Conservation (phyloP, 2,329 filamentous ascomycete genomes). For the Aspergillus japonicus region DNA sequence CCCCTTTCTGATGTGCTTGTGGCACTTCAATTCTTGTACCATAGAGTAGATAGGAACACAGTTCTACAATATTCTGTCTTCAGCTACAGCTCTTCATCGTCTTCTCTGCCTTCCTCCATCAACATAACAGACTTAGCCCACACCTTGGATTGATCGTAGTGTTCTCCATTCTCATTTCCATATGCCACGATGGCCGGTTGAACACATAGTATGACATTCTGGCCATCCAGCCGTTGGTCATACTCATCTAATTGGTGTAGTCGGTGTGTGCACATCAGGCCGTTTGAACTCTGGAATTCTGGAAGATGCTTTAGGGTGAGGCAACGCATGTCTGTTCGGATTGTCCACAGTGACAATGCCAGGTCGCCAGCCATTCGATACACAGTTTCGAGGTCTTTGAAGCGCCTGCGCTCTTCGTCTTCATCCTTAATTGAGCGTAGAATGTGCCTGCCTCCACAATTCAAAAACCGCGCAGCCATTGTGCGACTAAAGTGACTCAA, state of each 20-base stretch:
- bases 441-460: neutral
- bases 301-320: neutral
- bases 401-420: neutral
- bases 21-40: constrained; percentile 3
- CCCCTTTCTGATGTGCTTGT: neutral
- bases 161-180: constrained; percentile 23
- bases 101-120: constrained; percentile 6
- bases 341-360: constrained; percentile 20
- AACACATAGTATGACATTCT: constrained; percentile 14
- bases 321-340: constrained; percentile 17
- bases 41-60: constrained; percentile 1
- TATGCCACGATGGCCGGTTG: constrained; percentile 26
- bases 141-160: constrained; percentile 21
- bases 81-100: neutral
- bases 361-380: constrained; percentile 14
- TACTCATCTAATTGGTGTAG: constrained; percentile 22
- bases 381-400: neutral
- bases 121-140: constrained; percentile 24
- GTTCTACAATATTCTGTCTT: neutral
- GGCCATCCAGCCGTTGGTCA: constrained; percentile 16
- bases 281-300: neutral
- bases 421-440: neutral
- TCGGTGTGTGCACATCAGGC: constrained; percentile 18
- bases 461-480: too few species aligned
- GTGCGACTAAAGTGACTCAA: too few species aligned